Base-by-base conservation (phyloP, 2,329 filamentous ascomycete species). In the Penicillium sp. region DNA sequence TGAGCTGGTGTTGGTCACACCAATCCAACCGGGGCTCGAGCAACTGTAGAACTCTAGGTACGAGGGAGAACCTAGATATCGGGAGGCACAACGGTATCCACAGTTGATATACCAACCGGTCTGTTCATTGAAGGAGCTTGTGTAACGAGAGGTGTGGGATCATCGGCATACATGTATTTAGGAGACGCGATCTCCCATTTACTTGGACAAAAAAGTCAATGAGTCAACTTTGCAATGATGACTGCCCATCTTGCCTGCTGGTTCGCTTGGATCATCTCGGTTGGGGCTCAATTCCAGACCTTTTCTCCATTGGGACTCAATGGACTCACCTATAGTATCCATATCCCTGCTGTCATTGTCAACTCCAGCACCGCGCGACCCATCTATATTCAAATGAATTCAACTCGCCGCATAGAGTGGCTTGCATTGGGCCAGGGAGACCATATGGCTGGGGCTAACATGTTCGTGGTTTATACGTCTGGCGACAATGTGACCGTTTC, bases 401-500 rank as follows among this genome's bases (percentile, higher is more conserved):
- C 81, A 2, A 83, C 84, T 3, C 78, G 76, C 39, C 76, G 68
- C 14, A 79, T 83, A 65, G 70, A 79, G 71, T 87, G 82, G 81
- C 77, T 84, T 31, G 81, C 77, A 2, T 68, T 87, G 3, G 84
- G 84, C 11, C 82, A 86, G 65, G 84, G 84, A 24, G 72, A 63
- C 3, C 61, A 67, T 24, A 87, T 87, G 84, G 63, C 69, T 14
- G 80, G 79, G 19, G 70, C 84, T 7, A 84, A 86, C 66, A 85
- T 87, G 42, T 86, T 87, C 66, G 72, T 86, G 43, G 74, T 86
- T 11, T 87, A 87, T 63, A 77, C 79, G 24, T 71, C 78, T 43
- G 71, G 72, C 47, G 80, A 82, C 27, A 86, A 85, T 61, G 82
- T 87, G 16, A 87, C 84, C 0, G 62, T 87, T 10, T 86, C 84